phyloP scores from a whole-genome alignment of 2,329 filamentous ascomycete genomes.

The Grosmannia penicillata region DNA sequence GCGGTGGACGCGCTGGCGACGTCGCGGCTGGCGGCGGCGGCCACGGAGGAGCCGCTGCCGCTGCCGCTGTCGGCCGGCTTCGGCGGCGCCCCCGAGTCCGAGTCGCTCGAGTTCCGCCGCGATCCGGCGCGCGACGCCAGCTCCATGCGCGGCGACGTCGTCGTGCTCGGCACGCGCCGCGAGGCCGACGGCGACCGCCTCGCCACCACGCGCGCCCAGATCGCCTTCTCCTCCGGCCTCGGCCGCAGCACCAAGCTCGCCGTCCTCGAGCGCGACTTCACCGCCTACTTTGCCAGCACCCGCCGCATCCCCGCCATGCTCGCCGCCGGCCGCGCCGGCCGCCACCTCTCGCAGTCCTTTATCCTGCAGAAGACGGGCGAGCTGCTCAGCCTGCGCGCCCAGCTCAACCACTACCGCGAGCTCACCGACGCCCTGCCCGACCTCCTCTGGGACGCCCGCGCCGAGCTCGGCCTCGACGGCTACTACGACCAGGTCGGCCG shows the following conservation, averaged over 20 bases:
- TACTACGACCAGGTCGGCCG: conserved; percentile 92
- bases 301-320: conserved; percentile 68
- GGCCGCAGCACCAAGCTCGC: conserved; percentile 88
- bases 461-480: conserved; percentile 78
- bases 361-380: conserved; percentile 91
- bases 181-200: conserved; percentile 30
- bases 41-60: no score
- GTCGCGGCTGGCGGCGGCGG: conserved; percentile 58
- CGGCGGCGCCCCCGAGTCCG: conserved; percentile 59
- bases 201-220: conserved; percentile 68
- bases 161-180: conserved; percentile 67
- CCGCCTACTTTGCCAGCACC: conserved; percentile 75
- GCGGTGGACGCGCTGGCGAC: conserved; percentile 57
- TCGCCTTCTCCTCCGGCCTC: conserved; percentile 89
- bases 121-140: conserved; percentile 61
- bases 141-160: conserved; percentile 72
- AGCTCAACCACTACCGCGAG: conserved; percentile 93
- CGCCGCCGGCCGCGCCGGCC: conserved; percentile 29
- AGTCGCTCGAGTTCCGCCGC: conserved; percentile 76
- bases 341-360: conserved; percentile 53
- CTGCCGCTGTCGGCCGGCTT: conserved; percentile 46
- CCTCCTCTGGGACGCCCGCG: conserved; percentile 86
- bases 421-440: conserved; percentile 90
- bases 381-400: conserved; percentile 73
- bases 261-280: conserved; percentile 71